Percentiles rank a stretch among this genome's conserved stretches.
Evolutionary conservation across 176 grass and related monocot genomes (phyloP).

Genomic region (Pontederia crassipes): DNA sequence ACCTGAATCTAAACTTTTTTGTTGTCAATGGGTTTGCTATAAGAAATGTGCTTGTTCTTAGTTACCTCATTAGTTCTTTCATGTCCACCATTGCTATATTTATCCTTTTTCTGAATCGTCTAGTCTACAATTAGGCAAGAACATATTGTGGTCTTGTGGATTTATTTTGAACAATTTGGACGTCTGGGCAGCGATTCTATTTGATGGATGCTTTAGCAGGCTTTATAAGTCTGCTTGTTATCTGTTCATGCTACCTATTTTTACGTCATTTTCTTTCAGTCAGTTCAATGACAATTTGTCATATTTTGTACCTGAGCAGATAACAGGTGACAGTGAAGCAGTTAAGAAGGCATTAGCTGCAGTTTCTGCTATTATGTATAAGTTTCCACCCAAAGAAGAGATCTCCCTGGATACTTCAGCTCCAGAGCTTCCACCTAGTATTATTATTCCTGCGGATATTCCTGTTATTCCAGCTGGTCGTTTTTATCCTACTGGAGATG

Average conservation of each 20-base stretch:
- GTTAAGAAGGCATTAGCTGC: constrained; percentile 68
- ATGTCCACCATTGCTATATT: no score
- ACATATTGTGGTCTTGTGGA: no score
- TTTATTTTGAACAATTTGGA: no score
- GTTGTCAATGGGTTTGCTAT: no score
- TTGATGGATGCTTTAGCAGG: neutral
- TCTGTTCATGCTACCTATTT: neutral
- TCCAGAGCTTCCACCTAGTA: constrained; percentile 48
- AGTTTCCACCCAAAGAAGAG: constrained; percentile 65
- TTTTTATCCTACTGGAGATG: constrained; percentile 41
- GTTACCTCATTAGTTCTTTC: no score
- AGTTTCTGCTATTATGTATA: constrained; percentile 84
- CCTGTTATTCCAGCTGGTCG: constrained; percentile 60
- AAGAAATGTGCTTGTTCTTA: no score
- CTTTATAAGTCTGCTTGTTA: neutral
- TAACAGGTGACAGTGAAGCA: constrained; percentile 61
- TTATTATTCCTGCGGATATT: constrained; percentile 81
- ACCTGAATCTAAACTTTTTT: no score
- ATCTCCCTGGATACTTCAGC: constrained; percentile 77
- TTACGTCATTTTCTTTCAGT: constrained; percentile 13
- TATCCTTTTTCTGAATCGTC: no score
- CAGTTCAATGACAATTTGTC: constrained; percentile 17
- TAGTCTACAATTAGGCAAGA: no score
- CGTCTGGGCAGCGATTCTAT: neutral
- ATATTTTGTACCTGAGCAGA: constrained; percentile 35